A percentile compares a stretch with the other conserved stretches of the same genome.
phyloP scores from a whole-genome alignment of 192 early-diverging fungal genomes.

The Coemansia sp. region DNA sequence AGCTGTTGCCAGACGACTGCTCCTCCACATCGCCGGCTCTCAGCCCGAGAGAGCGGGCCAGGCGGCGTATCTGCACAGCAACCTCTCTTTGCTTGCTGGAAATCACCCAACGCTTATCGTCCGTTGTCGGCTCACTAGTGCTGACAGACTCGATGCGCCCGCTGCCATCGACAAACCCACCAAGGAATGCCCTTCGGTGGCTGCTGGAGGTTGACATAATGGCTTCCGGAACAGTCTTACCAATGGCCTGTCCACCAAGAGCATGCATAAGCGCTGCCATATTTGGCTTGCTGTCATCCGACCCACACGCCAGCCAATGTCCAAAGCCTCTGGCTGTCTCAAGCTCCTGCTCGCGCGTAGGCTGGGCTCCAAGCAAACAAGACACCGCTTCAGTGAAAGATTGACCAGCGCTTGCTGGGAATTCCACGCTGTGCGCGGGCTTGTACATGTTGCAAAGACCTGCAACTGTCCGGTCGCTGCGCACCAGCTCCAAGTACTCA shows the following conservation, averaged over 20 bases:
- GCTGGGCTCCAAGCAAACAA: constrained; percentile 12
- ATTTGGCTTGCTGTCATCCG: background rate
- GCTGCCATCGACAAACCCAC: constrained; percentile 32
- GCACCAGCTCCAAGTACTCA: constrained; percentile 38
- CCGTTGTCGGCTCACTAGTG: background rate
- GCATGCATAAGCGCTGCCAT: background rate
- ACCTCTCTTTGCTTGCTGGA: constrained; percentile 4
- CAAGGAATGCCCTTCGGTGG: constrained; percentile 41
- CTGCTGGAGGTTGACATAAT: constrained; percentile 31
- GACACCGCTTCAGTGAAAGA: constrained; percentile 20
- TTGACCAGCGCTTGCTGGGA: constrained; percentile 24
- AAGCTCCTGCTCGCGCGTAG: constrained; percentile 17
- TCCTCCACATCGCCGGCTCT: constrained; percentile 20
- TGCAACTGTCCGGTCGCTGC: constrained; percentile 21
- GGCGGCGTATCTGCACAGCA: constrained; percentile 19
- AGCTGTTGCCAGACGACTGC: background rate
- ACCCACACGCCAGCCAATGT: constrained; percentile 27
- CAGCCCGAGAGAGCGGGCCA: constrained; percentile 41
- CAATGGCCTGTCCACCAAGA: background rate
- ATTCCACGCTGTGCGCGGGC: constrained; percentile 36
- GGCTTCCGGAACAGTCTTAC: constrained; percentile 24
- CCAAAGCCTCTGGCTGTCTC: constrained; percentile 36
- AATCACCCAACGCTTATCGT: constrained; percentile 22
- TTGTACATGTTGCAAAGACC: constrained; percentile 33
- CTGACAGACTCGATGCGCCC: constrained; percentile 5